Evolutionary conservation across 2,329 filamentous ascomycete species (phyloP).

Genomic region (Colletotrichum higginsianum): DNA sequence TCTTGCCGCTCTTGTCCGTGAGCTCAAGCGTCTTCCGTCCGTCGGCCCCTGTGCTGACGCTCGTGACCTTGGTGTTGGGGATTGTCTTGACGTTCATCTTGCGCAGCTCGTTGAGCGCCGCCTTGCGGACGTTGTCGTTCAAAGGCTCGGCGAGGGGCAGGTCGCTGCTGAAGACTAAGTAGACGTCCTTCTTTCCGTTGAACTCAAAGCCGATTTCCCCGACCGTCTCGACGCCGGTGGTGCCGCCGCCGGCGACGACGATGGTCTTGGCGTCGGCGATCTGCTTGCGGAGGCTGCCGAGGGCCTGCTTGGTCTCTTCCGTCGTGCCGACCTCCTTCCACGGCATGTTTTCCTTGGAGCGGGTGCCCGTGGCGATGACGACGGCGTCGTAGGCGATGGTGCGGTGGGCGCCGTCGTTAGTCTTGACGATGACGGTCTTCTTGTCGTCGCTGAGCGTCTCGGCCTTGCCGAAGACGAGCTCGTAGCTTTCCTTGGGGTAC

Average conservation of each 20-base stretch:
- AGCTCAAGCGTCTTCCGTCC: slow-evolving; percentile 53
- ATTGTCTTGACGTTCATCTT: slow-evolving; percentile 61
- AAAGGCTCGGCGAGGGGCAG: slow-evolving; percentile 55
- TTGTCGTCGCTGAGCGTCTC: slow-evolving; percentile 51
- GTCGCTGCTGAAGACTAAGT: slow-evolving; percentile 56
- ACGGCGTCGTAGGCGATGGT: slow-evolving; percentile 65
- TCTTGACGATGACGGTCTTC: slow-evolving; percentile 56
- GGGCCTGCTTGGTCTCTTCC: slow-evolving; percentile 56
- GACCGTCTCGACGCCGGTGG: slow-evolving; percentile 65
- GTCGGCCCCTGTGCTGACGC: slow-evolving; percentile 43
- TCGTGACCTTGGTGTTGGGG: slow-evolving; percentile 55
- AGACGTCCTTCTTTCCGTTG: slow-evolving; percentile 61
- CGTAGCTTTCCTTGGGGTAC: slow-evolving; percentile 61
- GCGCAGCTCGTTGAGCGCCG: slow-evolving; percentile 56
- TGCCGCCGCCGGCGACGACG: slow-evolving; percentile 66
- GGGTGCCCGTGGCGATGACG: slow-evolving; percentile 67
- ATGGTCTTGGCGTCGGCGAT: slow-evolving; percentile 62
- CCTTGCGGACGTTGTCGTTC: slow-evolving; percentile 56
- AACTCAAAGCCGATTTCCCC: slow-evolving; percentile 67
- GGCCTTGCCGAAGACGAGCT: slow-evolving; percentile 65
- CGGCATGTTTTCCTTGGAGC: slow-evolving; percentile 59
- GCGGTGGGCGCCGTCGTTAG: slow-evolving; percentile 49
- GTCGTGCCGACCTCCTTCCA: slow-evolving; percentile 64
- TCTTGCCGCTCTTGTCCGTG: slow-evolving; percentile 51
- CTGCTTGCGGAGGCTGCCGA: slow-evolving; percentile 54